phyloP scores from a whole-genome alignment of 768 basidiomycete genomes.

The Tylopilus sp. region DNA sequence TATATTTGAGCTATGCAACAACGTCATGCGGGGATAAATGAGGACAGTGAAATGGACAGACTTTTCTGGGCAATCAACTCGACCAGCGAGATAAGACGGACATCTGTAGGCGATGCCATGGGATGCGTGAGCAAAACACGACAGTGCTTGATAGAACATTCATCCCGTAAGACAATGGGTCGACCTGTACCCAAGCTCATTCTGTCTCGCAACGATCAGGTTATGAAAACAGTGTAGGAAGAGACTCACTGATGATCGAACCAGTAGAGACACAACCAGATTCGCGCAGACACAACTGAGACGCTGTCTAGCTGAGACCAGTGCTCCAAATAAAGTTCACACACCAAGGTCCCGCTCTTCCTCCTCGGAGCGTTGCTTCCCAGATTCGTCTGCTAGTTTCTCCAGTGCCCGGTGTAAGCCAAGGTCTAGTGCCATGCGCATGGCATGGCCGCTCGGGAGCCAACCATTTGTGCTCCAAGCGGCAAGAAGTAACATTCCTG shows the following conservation, averaged over 20 bases:
- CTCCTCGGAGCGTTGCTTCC: conserved; percentile 66
- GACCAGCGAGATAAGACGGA: conserved; percentile 81
- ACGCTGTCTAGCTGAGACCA: conserved; percentile 1
- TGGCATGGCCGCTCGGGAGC: conserved; percentile 92
- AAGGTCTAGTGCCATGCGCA: conserved; percentile 94
- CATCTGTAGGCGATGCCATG: conserved; percentile 87
- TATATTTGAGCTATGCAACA: conserved; percentile 76
- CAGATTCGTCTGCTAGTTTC: conserved; percentile 74
- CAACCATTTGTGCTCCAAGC: conserved; percentile 95
- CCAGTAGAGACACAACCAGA: conserved; percentile 95
- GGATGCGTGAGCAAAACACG: conserved; percentile 78
- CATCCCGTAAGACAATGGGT: conserved; percentile 86
- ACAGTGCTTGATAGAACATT: conserved; percentile 82
- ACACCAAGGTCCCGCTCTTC: conserved; percentile 85
- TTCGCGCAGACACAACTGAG: conserved; percentile 84
- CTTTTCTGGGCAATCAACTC: conserved; percentile 92
- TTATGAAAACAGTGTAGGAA: not conserved
- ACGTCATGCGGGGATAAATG: conserved; percentile 1
- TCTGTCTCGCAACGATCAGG: conserved; percentile 38
- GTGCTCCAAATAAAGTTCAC: conserved; percentile 11
- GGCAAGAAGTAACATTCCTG: conserved; percentile 87
- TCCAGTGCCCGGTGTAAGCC: conserved; percentile 91
- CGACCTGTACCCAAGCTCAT: conserved; percentile 92
- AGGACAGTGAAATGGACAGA: conserved; percentile 33
- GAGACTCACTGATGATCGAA: conserved; percentile 86